Evolutionary conservation across 257 asterid species (phyloP), one percentile per base, ranked within the genome.

Genomic region (Solanum verrucosum): DNA sequence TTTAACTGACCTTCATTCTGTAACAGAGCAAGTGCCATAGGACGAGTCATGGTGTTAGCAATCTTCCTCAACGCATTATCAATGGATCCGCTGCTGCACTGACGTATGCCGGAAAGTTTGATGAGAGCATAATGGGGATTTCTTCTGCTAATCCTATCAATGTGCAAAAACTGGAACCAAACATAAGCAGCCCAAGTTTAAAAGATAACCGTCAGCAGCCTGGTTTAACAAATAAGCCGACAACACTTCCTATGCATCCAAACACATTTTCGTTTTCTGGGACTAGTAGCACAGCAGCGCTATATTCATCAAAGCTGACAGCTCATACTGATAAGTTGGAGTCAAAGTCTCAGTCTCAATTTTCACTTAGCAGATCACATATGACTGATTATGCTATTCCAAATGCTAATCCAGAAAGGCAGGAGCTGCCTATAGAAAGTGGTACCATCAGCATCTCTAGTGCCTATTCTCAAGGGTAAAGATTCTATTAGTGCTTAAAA

Each of bases 401-500:
- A 59, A 86, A 88, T 71, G 87, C 89, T 20, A 94, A 91, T 90
- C 88, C 83, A 72, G 92, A 93, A 87, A 93, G 93, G 49, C 94
- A 88, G 75, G 95, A 93, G 88, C 89, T 88, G 85, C 85, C 90
- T 75, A 90, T 96, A 88, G 96, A 96, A 89, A 95, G 98, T 86
- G 99, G 98, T 70, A 93, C 97, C 38, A 95, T 95, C 33, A 95
- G 93, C 96, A 93, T 97, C 92, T 96, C 99, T n/a, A 95, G 93
- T 71, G 90, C 89, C 82, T 97, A 97, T 89, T 97, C 99, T 74
- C 98, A 93, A 92, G 96, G 96, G 99, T 94, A 90, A 92, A 94
- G 60, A 49, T 49, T 42, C 44, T 49, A 5, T 87, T 75, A 18
- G 27, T 82, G 44, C 86, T 16, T 31, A 10, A 82, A 29, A 29